Evolutionary conservation across 805 yeast genomes (phyloP).

Genomic region (Ogataea thermomethanolica): DNA sequence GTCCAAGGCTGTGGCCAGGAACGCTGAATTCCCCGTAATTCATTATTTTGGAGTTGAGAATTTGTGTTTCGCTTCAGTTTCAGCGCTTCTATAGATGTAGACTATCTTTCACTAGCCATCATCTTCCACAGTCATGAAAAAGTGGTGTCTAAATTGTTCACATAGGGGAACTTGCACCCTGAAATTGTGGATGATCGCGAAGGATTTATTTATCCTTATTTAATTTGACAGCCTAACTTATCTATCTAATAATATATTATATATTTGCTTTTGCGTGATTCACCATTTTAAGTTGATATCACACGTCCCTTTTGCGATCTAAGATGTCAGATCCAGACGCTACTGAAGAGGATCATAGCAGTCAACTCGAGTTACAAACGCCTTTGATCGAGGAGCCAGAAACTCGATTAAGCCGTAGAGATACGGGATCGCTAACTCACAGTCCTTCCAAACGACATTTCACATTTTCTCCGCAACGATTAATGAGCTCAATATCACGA

Average conservation of each 20-base stretch:
- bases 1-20: too few species aligned
- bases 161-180: conserved; percentile 6
- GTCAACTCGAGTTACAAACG: conserved; percentile 1
- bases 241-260: neutral
- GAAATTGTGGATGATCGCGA: conserved; percentile 6
- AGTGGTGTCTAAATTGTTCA: conserved; percentile 9
- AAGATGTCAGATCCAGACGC: conserved; percentile 6
- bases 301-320: neutral
- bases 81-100: conserved; percentile 33
- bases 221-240: conserved; percentile 6
- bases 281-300: neutral
- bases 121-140: neutral
- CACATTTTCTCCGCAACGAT: conserved; percentile 27
- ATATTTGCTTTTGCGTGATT: conserved; percentile 12
- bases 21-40: too few species aligned
- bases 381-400: conserved; percentile 4
- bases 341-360: neutral
- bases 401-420: conserved; percentile 12
- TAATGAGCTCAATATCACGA: conserved; percentile 22
- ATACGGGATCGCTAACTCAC: conserved; percentile 5
- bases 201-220: conserved; percentile 1
- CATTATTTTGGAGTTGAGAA: too few species aligned
- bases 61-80: too few species aligned
- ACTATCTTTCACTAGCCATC: conserved; percentile 4
- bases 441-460: conserved; percentile 13